Conservation (phyloP, 2,329 filamentous ascomycete genomes). For the Exophiala sp. region DNA sequence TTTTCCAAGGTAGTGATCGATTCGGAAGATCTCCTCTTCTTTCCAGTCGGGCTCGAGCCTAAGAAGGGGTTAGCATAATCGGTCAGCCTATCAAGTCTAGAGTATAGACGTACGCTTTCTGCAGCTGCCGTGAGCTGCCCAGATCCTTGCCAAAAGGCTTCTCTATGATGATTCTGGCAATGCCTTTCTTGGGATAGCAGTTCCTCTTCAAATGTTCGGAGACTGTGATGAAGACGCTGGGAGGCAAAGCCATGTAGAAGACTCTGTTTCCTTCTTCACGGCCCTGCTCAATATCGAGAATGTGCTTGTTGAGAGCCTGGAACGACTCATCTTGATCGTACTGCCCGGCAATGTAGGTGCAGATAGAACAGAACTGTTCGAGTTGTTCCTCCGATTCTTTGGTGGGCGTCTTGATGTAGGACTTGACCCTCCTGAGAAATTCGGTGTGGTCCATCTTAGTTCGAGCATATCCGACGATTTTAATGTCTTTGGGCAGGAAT, state of each 20-base stretch:
- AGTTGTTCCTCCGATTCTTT: conserved; percentile 96
- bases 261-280: conserved; percentile 80
- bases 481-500: conserved; percentile 92
- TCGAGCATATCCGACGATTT: conserved; percentile 96
- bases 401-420: conserved; percentile 97
- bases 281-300: conserved; percentile 76
- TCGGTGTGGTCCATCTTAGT: conserved; percentile 99
- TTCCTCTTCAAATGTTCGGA: conserved; percentile 96
- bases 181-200: conserved; percentile 87
- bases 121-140: conserved; percentile 84
- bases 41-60: conserved; percentile 89
- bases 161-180: conserved; percentile 95
- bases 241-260: conserved; percentile 98
- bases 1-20: conserved; percentile 98
- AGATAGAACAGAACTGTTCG: conserved; percentile 78
- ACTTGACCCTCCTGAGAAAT: conserved; percentile 88
- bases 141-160: conserved; percentile 99
- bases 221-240: conserved; percentile 95
- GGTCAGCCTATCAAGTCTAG: not conserved
- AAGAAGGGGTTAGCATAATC: conserved; percentile 1
- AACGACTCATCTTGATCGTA: conserved; percentile 98
- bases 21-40: conserved; percentile 97
- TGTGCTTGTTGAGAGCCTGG: conserved; percentile 72
- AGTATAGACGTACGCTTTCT: conserved; percentile 56
- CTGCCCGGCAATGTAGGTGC: conserved; percentile 92